Evolutionary conservation across 371 early-diverging fungal genomes (phyloP), one percentile per base, ranked within the genome.

Genomic region (Mucor racemosus): DNA sequence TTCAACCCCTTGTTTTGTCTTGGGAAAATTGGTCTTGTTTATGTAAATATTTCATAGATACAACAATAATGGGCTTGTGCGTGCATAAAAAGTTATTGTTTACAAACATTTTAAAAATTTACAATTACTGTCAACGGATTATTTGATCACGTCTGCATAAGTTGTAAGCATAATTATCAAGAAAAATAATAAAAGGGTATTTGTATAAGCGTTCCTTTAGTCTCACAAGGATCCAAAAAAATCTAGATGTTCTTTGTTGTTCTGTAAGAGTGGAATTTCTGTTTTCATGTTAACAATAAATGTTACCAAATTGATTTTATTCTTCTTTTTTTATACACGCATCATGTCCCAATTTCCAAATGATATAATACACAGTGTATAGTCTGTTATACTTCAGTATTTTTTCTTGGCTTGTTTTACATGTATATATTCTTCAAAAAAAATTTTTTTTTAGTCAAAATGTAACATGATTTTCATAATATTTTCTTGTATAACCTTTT

Each of bases 401-500:
- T 1, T 19, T 46, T 7, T 15, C 19, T 46, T 46, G 46, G 17
- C 19, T n/a, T 17, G 8, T 46, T 46, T 2, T 7, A 46, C 19
- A 46, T 17, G 15, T 5, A 8, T 8, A 15, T 46, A 1, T 19
- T 46, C 4, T 19, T 17, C n/a, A 7, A 17, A 8, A 17, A 17
- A 46, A 8, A 15, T 19, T 46, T n/a, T 2, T 46, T n/a, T n/a
- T n/a, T n/a, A 19, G 46, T 46, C 17, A 17, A 46, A 46, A n/a
- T 46, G 46, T 46, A 46, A 46, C 46, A 46, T 46, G 46, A 46
- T 46, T 41, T 41, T n/a, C n/a, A n/a, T n/a, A n/a, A n/a, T n/a
- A n/a, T n/a, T n/a, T n/a, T n/a, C 17, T 46, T 46, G 46, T 46
- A 46, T 19, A 17, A 46, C 46, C 46, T 46, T 19, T 46, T 46